Evolutionary conservation across 805 yeast genomes (phyloP).

Genomic region (Ascoidea asiatica): DNA sequence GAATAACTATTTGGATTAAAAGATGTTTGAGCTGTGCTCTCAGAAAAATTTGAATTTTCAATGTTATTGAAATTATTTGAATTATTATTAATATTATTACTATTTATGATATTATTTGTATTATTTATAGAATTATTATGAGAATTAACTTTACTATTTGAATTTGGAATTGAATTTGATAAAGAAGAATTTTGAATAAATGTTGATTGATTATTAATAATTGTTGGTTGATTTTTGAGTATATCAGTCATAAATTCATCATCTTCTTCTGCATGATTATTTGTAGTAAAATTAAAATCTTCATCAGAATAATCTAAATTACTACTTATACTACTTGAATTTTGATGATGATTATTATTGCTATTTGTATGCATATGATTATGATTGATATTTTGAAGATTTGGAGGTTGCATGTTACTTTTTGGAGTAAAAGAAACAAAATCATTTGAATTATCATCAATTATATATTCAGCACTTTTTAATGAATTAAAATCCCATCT

Average conservation of each 20-base stretch:
- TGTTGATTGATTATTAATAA: too few species aligned
- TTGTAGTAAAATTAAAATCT: slow-evolving; percentile 2
- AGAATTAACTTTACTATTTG: background rate
- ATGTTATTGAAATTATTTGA: background rate
- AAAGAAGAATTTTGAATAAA: too few species aligned
- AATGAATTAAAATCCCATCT: slow-evolving; percentile 88
- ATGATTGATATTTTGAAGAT: slow-evolving; percentile 12
- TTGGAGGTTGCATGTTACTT: slow-evolving; percentile 19
- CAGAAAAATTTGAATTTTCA: background rate
- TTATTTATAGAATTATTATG: background rate
- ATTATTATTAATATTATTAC: too few species aligned
- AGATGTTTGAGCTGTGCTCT: background rate
- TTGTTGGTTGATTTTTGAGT: too few species aligned
- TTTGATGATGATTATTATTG: slow-evolving; percentile 15
- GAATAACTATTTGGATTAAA: slow-evolving; percentile 7
- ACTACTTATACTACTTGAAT: background rate
- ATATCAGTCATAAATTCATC: too few species aligned
- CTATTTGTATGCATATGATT: slow-evolving; percentile 4
- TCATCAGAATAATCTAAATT: slow-evolving; percentile 8
- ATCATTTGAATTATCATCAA: slow-evolving; percentile 61
- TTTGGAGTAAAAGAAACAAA: too few species aligned
- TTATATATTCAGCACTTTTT: slow-evolving; percentile 57
- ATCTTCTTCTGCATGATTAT: slow-evolving; percentile 14
- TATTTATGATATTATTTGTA: too few species aligned
- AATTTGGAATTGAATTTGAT: background rate